Percentiles rank a stretch among this genome's conserved stretches.
Evolutionary conservation across 441 rosid species (phyloP).

Genomic region (Populus hybrid): DNA sequence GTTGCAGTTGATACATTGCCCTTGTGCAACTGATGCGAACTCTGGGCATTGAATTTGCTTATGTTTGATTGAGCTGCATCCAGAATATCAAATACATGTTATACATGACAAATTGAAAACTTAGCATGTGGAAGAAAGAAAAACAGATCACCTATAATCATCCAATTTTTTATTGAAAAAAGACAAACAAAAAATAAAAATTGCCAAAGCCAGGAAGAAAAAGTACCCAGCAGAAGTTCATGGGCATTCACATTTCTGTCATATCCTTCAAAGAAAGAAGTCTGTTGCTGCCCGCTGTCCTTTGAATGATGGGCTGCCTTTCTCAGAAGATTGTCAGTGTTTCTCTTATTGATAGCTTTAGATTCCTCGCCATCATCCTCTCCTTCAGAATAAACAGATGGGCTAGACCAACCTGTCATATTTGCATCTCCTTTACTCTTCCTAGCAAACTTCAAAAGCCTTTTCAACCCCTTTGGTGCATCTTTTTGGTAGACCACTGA

Average conservation of each 20-base stretch:
- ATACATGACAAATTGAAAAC: too few relatives aligned
- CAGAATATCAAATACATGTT: not conserved
- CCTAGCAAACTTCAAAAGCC: constrained; percentile 67
- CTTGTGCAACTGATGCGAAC: constrained; percentile 30
- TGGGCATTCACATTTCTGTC: constrained; percentile 30
- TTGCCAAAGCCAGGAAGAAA: constrained; percentile 1
- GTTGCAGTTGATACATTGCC: constrained; percentile 30
- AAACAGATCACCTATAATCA: not conserved
- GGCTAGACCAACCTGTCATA: constrained; percentile 58
- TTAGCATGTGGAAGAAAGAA: not conserved
- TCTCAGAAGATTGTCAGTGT: constrained; percentile 42
- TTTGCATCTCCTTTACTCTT: constrained; percentile 68
- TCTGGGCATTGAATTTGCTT: constrained; percentile 22
- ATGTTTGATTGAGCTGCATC: constrained; percentile 33
- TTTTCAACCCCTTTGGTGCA: constrained; percentile 66
- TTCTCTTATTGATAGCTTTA: constrained; percentile 45
- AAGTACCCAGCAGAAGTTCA: constrained; percentile 38
- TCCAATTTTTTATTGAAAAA: not conserved
- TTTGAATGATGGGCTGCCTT: constrained; percentile 49
- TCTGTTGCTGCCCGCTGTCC: constrained; percentile 36
- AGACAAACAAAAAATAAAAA: constrained; percentile 2
- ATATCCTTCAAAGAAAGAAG: constrained; percentile 23
- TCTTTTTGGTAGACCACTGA: constrained; percentile 55
- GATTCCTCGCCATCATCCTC: constrained; percentile 60
- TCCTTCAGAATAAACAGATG: constrained; percentile 64